These are phyloP conservation scores for Aspergillus proliferans DNA, from an alignment of 2,329 filamentous ascomycete genomes.

Conservation along the genomic window DNA sequence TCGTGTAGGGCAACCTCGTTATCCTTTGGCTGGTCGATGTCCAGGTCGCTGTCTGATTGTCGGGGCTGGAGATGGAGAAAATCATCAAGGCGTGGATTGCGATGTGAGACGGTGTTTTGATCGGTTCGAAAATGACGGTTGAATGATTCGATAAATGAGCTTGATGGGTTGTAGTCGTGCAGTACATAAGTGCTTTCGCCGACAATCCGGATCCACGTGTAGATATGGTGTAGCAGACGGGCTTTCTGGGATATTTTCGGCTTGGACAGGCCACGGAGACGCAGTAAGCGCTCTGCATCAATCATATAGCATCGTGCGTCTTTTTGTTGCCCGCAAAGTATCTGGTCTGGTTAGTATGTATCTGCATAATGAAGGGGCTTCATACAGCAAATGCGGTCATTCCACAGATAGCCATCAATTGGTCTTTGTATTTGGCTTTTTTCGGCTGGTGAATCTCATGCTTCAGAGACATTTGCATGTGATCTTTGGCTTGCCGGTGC, in stretches of 20 bases:
- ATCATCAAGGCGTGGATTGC: constrained; percentile 31
- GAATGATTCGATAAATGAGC: constrained; percentile 16
- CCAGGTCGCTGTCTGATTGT: constrained; percentile 31
- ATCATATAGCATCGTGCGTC: constrained; percentile 32
- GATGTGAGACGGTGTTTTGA: constrained; percentile 6
- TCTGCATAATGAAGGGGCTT: not conserved
- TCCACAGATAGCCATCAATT: constrained; percentile 31
- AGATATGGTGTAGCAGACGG: constrained; percentile 36
- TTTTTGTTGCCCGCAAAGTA: constrained; percentile 23
- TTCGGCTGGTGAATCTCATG: constrained; percentile 22
- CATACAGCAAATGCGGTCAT: constrained; percentile 29
- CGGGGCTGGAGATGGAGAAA: constrained; percentile 33
- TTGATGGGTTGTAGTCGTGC: constrained; percentile 21
- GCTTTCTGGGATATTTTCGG: constrained; percentile 31
- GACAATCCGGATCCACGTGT: constrained; percentile 28
- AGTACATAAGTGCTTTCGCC: constrained; percentile 30
- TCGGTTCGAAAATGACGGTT: constrained; percentile 4
- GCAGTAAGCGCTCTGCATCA: constrained; percentile 33
- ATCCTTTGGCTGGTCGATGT: constrained; percentile 35
- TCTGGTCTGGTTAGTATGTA: constrained; percentile 10
- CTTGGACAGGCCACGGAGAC: constrained; percentile 31
- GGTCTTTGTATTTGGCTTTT: constrained; percentile 36
- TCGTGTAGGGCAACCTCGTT: constrained; percentile 26
- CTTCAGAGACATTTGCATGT: constrained; percentile 26
- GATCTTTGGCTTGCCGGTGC: constrained; percentile 24